Evolutionary conservation across 495 filamentous ascomycete species (phyloP).

Genomic region (Penicillium steckii): DNA sequence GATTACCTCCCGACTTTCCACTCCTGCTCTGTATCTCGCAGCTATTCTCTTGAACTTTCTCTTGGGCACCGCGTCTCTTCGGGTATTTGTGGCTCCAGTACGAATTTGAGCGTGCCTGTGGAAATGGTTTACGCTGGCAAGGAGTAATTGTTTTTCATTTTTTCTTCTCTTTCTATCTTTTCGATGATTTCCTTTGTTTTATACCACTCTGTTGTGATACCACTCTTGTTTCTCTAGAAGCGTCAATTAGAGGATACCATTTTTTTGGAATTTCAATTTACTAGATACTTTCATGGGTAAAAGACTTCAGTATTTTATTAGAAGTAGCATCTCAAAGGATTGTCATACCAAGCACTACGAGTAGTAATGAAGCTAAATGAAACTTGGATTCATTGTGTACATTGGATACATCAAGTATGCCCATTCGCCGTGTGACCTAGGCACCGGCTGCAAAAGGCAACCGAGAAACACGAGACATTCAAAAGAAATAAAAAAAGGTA

Average conservation of each 20-base stretch:
- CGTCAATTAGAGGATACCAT: too few species aligned
- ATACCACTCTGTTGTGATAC: neutral
- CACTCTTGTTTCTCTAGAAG: neutral
- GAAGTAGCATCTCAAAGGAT: too few species aligned
- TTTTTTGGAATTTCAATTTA: too few species aligned
- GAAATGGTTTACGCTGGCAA: neutral
- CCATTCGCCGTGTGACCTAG: neutral
- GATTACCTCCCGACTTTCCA: conserved; percentile 76
- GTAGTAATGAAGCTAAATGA: too few species aligned
- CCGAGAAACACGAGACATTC: neutral
- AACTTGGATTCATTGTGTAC: conserved; percentile 33
- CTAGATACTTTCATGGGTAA: too few species aligned
- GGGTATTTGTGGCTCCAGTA: neutral
- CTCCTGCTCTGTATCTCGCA: conserved; percentile 68
- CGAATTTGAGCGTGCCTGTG: neutral
- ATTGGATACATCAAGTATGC: conserved; percentile 25
- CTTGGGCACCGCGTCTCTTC: conserved; percentile 29
- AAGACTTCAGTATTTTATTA: too few species aligned
- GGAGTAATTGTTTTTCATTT: neutral
- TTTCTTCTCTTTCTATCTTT: neutral
- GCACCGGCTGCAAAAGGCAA: neutral
- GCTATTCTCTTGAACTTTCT: conserved; percentile 65
- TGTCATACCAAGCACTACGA: too few species aligned
- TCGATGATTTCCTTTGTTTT: conserved; percentile 1
- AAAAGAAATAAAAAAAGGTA: neutral